A percentile compares a stretch with the other conserved stretches of the same genome.
Evolutionary conservation across 192 early-diverging fungal genomes (phyloP).

Genomic region (Rhizoclosmatium globosum): DNA sequence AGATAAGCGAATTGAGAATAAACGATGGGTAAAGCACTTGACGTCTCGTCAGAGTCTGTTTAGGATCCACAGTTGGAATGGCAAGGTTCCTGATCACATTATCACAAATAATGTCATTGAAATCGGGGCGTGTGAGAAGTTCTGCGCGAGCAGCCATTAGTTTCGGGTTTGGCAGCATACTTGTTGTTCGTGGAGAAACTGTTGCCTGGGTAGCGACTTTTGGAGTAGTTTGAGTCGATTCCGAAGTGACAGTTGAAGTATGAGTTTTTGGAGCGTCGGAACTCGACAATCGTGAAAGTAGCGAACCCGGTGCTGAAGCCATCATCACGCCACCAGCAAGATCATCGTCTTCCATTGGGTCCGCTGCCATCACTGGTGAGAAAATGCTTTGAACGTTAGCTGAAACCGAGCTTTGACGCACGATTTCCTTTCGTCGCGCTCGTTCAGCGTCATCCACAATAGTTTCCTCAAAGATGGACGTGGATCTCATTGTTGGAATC

Average conservation of each 20-base stretch:
- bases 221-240: too few relatives aligned
- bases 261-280: too few relatives aligned
- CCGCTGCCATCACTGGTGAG: constrained; percentile 32
- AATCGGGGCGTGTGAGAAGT: constrained; percentile 11
- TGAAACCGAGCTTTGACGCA: not conserved
- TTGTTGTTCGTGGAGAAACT: too few relatives aligned
- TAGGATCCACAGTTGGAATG: constrained; percentile 77
- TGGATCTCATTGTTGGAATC: constrained; percentile 20
- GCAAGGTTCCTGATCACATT: constrained; percentile 78
- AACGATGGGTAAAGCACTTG: constrained; percentile 22
- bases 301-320: too few relatives aligned
- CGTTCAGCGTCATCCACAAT: constrained; percentile 38
- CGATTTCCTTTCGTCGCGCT: constrained; percentile 52
- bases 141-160: constrained; percentile 15
- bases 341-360: constrained; percentile 54
- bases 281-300: too few relatives aligned
- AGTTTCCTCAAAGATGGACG: constrained; percentile 24
- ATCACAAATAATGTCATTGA: constrained; percentile 81
- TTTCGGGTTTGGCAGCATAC: too few relatives aligned
- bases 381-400: constrained; percentile 11
- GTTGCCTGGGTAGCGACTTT: too few relatives aligned
- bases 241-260: too few relatives aligned
- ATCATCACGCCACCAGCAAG: too few relatives aligned
- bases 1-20: constrained; percentile 1
- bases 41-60: constrained; percentile 35